A percentile compares a stretch with the other conserved stretches of the same genome.
These are phyloP conservation scores for Talinum fruticosum DNA, from an alignment of 148 eudicot species.

Conservation along the genomic window DNA sequence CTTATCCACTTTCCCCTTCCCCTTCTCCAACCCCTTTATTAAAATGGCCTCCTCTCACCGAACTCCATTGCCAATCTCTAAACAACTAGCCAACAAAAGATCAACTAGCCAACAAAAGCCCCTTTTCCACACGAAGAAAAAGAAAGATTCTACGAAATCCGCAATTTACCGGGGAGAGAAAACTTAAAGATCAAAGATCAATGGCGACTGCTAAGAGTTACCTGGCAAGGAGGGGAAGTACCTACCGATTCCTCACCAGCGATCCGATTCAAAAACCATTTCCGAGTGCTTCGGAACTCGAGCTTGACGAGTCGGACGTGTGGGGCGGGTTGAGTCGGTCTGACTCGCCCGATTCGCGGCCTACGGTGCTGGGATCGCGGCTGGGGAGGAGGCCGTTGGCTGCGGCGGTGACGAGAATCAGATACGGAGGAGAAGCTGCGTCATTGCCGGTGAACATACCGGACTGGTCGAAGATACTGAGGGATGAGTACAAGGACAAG, in stretches of 20 bases:
- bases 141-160: not conserved
- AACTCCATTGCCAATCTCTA: conserved; percentile 12
- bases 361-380: conserved; percentile 16
- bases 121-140: not conserved
- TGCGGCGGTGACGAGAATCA: conserved; percentile 7
- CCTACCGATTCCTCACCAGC: conserved; percentile 33
- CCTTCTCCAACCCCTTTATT: conserved; percentile 24
- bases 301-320: conserved; percentile 51
- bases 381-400: conserved; percentile 3
- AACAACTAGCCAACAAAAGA: not conserved
- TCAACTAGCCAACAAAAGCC: too few relatives aligned
- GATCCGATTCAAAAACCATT: conserved; percentile 19
- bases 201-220: conserved; percentile 46
- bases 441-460: conserved; percentile 63
- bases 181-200: not conserved
- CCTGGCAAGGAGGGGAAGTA: conserved; percentile 24
- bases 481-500: conserved; percentile 38
- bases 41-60: conserved; percentile 8
- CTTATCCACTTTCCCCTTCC: conserved; percentile 28
- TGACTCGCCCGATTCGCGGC: conserved; percentile 30
- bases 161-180: not conserved
- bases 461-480: conserved; percentile 62
- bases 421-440: conserved; percentile 22
- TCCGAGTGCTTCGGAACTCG: conserved; percentile 23
- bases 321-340: conserved; percentile 35